A percentile compares a stretch with the other conserved stretches of the same genome.
These are phyloP conservation scores for Schizothecium vesticola DNA, from an alignment of 495 filamentous ascomycete genomes.

Conservation along the genomic window DNA sequence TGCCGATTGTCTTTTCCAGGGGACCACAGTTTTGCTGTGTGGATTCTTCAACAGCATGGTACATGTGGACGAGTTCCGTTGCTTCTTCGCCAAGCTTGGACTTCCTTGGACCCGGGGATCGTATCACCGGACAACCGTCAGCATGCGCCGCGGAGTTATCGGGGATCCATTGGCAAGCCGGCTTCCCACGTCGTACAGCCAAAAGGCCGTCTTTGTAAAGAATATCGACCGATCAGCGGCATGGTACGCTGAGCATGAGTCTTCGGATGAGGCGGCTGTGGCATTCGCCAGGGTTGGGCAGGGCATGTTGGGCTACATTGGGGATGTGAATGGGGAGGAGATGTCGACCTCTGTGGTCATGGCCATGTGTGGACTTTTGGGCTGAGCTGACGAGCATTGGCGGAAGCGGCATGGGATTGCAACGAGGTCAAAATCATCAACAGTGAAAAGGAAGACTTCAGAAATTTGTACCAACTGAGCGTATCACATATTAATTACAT, in stretches of 20 bases:
- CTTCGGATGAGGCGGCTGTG: slow-evolving; percentile 25
- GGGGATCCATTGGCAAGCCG: slow-evolving; percentile 5
- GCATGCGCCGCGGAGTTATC: slow-evolving; percentile 23
- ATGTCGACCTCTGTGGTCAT: slow-evolving; percentile 33
- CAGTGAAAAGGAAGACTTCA: neutral
- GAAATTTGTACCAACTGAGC: neutral
- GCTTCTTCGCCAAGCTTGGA: slow-evolving; percentile 26
- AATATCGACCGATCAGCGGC: slow-evolving; percentile 21
- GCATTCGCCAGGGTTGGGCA: slow-evolving; percentile 31
- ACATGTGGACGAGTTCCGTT: slow-evolving; percentile 15
- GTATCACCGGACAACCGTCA: slow-evolving; percentile 22
- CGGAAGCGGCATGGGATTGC: neutral
- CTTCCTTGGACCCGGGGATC: slow-evolving; percentile 36
- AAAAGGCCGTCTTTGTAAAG: slow-evolving; percentile 41
- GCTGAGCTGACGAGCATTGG: neutral
- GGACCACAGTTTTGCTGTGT: slow-evolving; percentile 30
- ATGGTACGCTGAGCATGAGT: neutral
- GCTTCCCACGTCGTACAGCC: slow-evolving; percentile 36
- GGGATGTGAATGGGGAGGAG: slow-evolving; percentile 44
- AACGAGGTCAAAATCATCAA: neutral
- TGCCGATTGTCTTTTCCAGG: slow-evolving; percentile 11
- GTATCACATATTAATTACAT: neutral
- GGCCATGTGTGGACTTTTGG: slow-evolving; percentile 34
- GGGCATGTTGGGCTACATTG: slow-evolving; percentile 42
- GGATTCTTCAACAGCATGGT: slow-evolving; percentile 29